Evolutionary conservation across 169 alveolate species (phyloP), one percentile per base, ranked within the genome.

Genomic region (Eimeria brunetti): DNA sequence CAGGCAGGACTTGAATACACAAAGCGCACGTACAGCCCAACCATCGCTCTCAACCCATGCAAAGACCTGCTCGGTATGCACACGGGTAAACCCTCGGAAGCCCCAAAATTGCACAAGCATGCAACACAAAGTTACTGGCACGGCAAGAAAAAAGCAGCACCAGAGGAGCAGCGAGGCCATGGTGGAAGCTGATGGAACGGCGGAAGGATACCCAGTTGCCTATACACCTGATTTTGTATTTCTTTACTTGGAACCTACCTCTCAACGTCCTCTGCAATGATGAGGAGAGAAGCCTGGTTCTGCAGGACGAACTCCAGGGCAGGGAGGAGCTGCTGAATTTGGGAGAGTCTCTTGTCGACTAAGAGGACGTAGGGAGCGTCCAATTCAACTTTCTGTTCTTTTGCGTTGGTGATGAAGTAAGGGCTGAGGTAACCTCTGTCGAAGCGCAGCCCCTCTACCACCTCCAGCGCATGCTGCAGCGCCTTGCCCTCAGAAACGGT

Each of bases 391-490:
- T 94, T 95, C 78, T 98, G 99, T 94, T 98, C 98, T 98, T 99
- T 99, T 56, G 98, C 95, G 94, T 99, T 99, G 88, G 99, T 99
- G 95, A 99, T 99, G 97, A 99, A 99, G 97, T 99, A 99, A 14
- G 99, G 99, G 30, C 99, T 99, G 75, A 99, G 98, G 97, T 98
- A 99, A 41, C 99, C 99, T 96, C 99, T 97, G 96, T 99, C 99
- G 96, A 99, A 98, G 97, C 99, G 98, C 97, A 99, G 97, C 24
- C 99, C 99, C 97, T 99, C 99, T 81, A 99, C 99, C 56, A 99
- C 98, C 97, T 99, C 99, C 92, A 99, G 97, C 97, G 99, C 99
- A 94, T 99, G 99, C 75, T 98, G 98, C 95, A 99, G 97, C 30
- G 99, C 99, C 97, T 99, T 99, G 67, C 99, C 99, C 96, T 99